These are phyloP conservation scores for Comarum palustre DNA, from an alignment of 306 rosid genomes.

Conservation along the genomic window DNA sequence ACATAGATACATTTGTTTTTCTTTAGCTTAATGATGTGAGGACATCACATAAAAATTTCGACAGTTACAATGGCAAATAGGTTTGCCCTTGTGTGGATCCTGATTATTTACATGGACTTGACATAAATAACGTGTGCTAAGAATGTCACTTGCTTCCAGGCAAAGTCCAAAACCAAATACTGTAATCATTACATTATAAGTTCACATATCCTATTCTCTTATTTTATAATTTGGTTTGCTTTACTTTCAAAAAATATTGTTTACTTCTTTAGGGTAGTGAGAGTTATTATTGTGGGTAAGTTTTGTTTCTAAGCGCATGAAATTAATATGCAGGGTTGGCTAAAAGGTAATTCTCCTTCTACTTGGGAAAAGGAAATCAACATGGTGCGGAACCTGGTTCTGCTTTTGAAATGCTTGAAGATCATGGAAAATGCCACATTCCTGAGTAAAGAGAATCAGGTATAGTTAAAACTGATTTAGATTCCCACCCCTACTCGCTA, in stretches of 20 bases:
- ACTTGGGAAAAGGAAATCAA: conserved; percentile 42
- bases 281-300: conserved; percentile 17
- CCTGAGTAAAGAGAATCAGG: conserved; percentile 91
- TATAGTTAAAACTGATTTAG: conserved; percentile 24
- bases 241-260: no score
- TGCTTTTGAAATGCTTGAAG: conserved; percentile 77
- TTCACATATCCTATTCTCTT: background rate
- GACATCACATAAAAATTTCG: background rate
- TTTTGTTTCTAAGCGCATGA: background rate
- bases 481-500: background rate
- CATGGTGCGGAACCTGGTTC: conserved; percentile 50
- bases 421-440: conserved; percentile 98
- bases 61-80: background rate
- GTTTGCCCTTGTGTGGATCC: background rate
- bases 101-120: background rate
- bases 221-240: background rate
- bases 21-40: background rate
- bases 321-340: conserved; percentile 54
- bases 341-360: conserved; percentile 39
- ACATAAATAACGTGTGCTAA: background rate
- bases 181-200: background rate
- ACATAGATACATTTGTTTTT: no score
- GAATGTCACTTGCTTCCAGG: background rate
- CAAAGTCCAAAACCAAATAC: conserved; percentile 1
- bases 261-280: background rate